phyloP scores from a whole-genome alignment of 371 early-diverging fungal species.

The Rhizopus microsporus region DNA sequence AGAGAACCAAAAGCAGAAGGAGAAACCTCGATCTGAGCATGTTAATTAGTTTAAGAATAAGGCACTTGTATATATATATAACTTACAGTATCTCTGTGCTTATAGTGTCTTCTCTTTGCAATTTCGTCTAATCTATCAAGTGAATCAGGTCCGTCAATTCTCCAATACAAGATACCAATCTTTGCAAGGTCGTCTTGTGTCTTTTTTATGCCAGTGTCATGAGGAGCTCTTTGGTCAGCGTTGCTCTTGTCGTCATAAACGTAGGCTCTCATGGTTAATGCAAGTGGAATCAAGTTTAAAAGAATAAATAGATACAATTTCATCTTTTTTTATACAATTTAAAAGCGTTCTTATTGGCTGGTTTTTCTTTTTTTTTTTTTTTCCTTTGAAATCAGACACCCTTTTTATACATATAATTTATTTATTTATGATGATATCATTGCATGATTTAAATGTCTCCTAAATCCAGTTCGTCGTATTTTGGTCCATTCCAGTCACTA shows the following conservation, averaged over 20 bases:
- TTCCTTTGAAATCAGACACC: too few relatives aligned
- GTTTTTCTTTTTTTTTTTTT: not conserved
- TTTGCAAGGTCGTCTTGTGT: conserved; percentile 64
- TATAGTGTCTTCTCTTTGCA: conserved; percentile 77
- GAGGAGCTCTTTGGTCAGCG: conserved; percentile 68
- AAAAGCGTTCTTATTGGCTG: not conserved
- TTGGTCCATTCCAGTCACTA: conserved; percentile 24
- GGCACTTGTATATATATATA: not conserved
- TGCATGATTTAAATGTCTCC: conserved; percentile 18
- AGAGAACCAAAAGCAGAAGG: conserved; percentile 71
- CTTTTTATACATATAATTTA: too few relatives aligned
- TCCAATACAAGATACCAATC: conserved; percentile 78
- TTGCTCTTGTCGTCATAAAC: conserved; percentile 57
- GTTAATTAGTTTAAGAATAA: not conserved
- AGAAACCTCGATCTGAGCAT: conserved; percentile 59
- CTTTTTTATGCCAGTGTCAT: conserved; percentile 67
- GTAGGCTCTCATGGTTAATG: conserved; percentile 66
- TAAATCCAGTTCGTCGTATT: conserved; percentile 32
- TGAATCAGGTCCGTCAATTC: conserved; percentile 58
- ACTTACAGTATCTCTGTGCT: conserved; percentile 84
- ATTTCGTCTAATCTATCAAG: conserved; percentile 69
- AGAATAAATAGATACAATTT: conserved; percentile 1
- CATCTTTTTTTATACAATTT: not conserved
- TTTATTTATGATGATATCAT: not conserved
- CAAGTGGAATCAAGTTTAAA: not conserved